phyloP scores from a whole-genome alignment of 1,139 yeast genomes.

The Suhomyces bolitotheri region DNA sequence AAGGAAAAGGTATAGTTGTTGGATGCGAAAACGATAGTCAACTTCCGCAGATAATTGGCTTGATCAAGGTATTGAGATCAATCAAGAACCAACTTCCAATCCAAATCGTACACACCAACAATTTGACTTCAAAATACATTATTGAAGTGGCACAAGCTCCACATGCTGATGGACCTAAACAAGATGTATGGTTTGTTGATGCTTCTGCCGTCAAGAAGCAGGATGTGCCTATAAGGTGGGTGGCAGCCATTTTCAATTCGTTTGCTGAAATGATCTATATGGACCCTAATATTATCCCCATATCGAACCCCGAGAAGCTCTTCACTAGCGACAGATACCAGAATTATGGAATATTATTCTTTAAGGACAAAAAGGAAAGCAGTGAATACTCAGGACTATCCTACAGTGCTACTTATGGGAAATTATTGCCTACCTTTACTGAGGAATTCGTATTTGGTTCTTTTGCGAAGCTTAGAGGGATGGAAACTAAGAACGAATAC shows the following conservation, averaged over 20 bases:
- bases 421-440: neutral
- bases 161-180: constrained; percentile 11
- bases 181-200: constrained; percentile 20
- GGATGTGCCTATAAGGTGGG: constrained; percentile 23
- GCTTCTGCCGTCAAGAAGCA: constrained; percentile 9
- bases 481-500: neutral
- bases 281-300: constrained; percentile 23
- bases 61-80: constrained; percentile 32
- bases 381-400: constrained; percentile 1
- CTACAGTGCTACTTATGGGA: constrained; percentile 1
- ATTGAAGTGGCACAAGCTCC: constrained; percentile 1
- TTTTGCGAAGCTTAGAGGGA: neutral
- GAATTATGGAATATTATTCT: constrained; percentile 21
- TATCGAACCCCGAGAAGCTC: constrained; percentile 18
- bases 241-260: constrained; percentile 24
- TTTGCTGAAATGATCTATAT: constrained; percentile 24
- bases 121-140: constrained; percentile 1
- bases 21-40: constrained; percentile 26
- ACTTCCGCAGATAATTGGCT: constrained; percentile 18
- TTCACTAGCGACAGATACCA: constrained; percentile 17
- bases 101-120: constrained; percentile 30
- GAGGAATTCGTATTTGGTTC: constrained; percentile 2
- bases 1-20: constrained; percentile 41
- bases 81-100: constrained; percentile 37
- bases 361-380: constrained; percentile 17